These are phyloP conservation scores for Tolypocladium guangdongense DNA, from an alignment of 2,329 filamentous ascomycete species.

Conservation along the genomic window DNA sequence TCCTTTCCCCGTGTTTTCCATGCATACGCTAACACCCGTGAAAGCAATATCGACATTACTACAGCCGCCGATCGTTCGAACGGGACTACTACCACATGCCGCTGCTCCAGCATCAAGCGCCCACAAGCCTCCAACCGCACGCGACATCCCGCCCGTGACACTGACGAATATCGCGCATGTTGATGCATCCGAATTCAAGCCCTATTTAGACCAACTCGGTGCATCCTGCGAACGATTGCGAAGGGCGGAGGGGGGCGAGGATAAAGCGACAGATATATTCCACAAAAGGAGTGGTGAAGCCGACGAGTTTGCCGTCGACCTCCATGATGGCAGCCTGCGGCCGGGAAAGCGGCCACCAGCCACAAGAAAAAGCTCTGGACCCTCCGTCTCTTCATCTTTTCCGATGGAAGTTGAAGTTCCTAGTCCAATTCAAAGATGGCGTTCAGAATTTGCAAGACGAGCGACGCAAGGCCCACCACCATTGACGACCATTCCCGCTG, in stretches of 20 bases:
- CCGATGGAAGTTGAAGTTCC: slow-evolving; percentile 37
- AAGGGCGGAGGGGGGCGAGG: slow-evolving; percentile 66
- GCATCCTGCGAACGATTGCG: slow-evolving; percentile 82
- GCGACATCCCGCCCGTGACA: slow-evolving; percentile 87
- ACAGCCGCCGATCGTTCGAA: slow-evolving; percentile 79
- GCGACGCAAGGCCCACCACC: slow-evolving; percentile 66
- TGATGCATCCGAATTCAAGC: slow-evolving; percentile 66
- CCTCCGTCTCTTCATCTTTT: slow-evolving; percentile 32
- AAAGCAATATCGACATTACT: slow-evolving; percentile 83
- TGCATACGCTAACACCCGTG: slow-evolving; percentile 1
- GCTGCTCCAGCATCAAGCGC: slow-evolving; percentile 56
- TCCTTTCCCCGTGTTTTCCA: too few species aligned
- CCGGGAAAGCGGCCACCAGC: slow-evolving; percentile 7
- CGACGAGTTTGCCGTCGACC: too few species aligned
- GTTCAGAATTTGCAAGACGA: slow-evolving; percentile 42
- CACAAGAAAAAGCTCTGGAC: slow-evolving; percentile 21
- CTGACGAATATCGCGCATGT: slow-evolving; percentile 80
- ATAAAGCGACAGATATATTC: slow-evolving; percentile 34
- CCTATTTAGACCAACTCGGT: slow-evolving; percentile 78
- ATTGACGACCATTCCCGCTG: slow-evolving; percentile 78
- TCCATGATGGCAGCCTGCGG: too few species aligned
- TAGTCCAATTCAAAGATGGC: slow-evolving; percentile 30
- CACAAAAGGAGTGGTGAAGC: too few species aligned
- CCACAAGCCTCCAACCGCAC: slow-evolving; percentile 72
- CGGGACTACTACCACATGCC: slow-evolving; percentile 71